Percentiles rank a stretch among this genome's conserved stretches.
These are phyloP conservation scores for Cyamopsis tetragonoloba DNA, from an alignment of 306 rosid species.

Conservation along the genomic window DNA sequence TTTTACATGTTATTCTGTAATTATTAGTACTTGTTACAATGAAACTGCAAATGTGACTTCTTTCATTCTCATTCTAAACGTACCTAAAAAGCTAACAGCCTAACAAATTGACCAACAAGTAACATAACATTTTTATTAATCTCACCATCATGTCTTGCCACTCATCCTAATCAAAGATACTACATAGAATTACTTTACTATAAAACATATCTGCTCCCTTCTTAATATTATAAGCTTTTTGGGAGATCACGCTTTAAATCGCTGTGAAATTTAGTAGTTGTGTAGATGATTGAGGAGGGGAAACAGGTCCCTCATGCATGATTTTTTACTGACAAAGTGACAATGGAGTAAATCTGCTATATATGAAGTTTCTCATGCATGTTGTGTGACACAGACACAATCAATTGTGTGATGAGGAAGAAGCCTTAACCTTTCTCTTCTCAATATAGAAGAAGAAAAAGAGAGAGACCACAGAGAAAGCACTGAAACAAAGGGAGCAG, in stretches of 20 bases:
- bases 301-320: slow-evolving; percentile 10
- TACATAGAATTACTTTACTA: background rate
- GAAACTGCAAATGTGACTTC: slow-evolving; percentile 2
- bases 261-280: background rate
- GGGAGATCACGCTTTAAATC: background rate
- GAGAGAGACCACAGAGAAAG: slow-evolving; percentile 67
- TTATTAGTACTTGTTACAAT: background rate
- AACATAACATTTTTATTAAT: background rate
- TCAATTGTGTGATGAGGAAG: slow-evolving; percentile 15
- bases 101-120: background rate
- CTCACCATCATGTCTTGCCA: background rate
- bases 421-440: slow-evolving; percentile 53
- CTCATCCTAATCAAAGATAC: background rate
- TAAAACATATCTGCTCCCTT: background rate
- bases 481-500: slow-evolving; percentile 68
- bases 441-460: slow-evolving; percentile 56
- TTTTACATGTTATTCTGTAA: background rate
- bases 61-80: background rate
- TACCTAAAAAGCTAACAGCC: background rate
- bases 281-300: background rate
- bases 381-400: background rate
- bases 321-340: slow-evolving; percentile 12
- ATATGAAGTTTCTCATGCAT: background rate
- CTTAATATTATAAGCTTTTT: background rate
- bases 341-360: background rate